phyloP scores from a whole-genome alignment of 1,284 basidiomycete species.

The Earliella scabrosa region DNA sequence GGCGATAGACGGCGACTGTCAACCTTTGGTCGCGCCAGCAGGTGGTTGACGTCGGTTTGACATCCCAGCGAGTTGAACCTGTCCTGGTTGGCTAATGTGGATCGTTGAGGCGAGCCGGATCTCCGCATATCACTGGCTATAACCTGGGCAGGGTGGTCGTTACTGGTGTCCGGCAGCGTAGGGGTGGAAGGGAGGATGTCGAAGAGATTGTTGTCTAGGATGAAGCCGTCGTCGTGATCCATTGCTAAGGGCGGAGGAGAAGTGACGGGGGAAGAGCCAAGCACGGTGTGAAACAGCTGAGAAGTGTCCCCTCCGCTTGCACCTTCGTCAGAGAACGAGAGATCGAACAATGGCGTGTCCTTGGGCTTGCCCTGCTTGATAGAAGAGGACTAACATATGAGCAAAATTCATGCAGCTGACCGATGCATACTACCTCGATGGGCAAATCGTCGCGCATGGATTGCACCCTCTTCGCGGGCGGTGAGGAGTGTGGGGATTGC shows the following conservation, averaged over 20 bases:
- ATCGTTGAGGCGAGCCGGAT: not conserved
- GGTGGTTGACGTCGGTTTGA: too few relatives aligned
- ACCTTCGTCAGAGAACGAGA: conserved; percentile 10
- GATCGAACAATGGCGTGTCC: conserved; percentile 15
- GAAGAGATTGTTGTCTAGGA: conserved; percentile 39
- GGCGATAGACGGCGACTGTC: not conserved
- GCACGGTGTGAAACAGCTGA: not conserved
- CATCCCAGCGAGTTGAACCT: too few relatives aligned
- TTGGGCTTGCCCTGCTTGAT: not conserved
- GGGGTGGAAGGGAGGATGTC: conserved; percentile 32
- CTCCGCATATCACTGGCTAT: not conserved
- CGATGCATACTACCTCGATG: conserved; percentile 6
- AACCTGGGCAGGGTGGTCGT: not conserved
- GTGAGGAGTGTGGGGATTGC: not conserved
- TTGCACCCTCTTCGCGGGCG: not conserved
- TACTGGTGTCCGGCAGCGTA: not conserved
- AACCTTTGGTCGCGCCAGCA: too few relatives aligned
- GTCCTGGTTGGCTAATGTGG: not conserved
- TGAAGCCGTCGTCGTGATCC: conserved; percentile 36
- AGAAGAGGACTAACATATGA: conserved; percentile 9
- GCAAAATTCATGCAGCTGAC: not conserved
- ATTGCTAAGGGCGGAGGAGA: conserved; percentile 4
- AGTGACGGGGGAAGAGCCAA: conserved; percentile 5
- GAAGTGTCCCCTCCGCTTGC: not conserved
- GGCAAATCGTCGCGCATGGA: not conserved